These are phyloP conservation scores for Boletus rubropictus DNA, from an alignment of 768 basidiomycete species.

Conservation along the genomic window DNA sequence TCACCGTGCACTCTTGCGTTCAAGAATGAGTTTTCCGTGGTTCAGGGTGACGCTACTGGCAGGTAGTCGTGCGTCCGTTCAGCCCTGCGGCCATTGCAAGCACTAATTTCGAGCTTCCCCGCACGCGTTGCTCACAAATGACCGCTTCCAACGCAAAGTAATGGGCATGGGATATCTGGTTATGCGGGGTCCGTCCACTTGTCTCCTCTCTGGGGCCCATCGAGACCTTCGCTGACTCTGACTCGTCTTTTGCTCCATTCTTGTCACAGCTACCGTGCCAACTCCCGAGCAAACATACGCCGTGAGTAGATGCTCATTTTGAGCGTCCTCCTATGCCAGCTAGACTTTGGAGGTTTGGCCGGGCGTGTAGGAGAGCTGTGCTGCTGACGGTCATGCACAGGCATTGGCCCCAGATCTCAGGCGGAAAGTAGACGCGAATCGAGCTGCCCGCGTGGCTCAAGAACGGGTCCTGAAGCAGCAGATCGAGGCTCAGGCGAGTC, in stretches of 20 bases:
- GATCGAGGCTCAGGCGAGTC: slow-evolving; percentile 47
- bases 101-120: slow-evolving; percentile 4
- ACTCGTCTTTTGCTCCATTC: background rate
- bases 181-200: slow-evolving; percentile 49
- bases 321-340: background rate
- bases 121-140: background rate
- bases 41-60: slow-evolving; percentile 44
- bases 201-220: slow-evolving; percentile 2
- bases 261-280: slow-evolving; percentile 30
- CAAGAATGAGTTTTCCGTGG: slow-evolving; percentile 53
- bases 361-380: background rate
- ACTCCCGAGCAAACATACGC: slow-evolving; percentile 34
- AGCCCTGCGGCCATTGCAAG: background rate
- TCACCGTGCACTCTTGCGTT: background rate
- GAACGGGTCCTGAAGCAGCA: slow-evolving; percentile 52
- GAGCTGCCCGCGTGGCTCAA: slow-evolving; percentile 45
- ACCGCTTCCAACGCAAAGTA: slow-evolving; percentile 33
- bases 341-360: background rate
- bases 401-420: slow-evolving; percentile 60
- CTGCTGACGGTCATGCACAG: slow-evolving; percentile 28
- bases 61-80: slow-evolving; percentile 40
- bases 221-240: slow-evolving; percentile 2
- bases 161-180: slow-evolving; percentile 50
- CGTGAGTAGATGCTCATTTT: slow-evolving; percentile 17
- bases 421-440: slow-evolving; percentile 56